These are phyloP conservation scores for Fonsecaea multimorphosa DNA, from an alignment of 2,329 filamentous ascomycete genomes.

Conservation along the genomic window DNA sequence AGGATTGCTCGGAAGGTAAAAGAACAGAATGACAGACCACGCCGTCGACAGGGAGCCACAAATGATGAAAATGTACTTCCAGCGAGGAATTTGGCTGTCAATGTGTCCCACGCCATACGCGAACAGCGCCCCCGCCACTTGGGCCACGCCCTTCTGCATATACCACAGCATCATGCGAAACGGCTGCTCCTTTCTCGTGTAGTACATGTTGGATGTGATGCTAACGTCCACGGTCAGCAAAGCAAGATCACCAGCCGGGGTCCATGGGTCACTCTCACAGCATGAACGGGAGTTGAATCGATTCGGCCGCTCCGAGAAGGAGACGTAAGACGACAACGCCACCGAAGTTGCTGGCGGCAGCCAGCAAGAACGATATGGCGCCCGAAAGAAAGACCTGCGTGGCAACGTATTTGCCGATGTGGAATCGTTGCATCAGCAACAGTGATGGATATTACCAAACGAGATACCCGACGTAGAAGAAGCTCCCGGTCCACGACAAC, in stretches of 20 bases:
- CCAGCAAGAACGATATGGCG: neutral
- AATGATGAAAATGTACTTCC: conserved; percentile 71
- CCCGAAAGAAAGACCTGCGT: neutral
- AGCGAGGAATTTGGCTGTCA: conserved; percentile 63
- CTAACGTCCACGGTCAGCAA: conserved; percentile 1
- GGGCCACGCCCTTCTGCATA: conserved; percentile 77
- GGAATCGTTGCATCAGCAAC: neutral
- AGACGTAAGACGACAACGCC: neutral
- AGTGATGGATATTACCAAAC: neutral
- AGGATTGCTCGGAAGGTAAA: conserved; percentile 71
- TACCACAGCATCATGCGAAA: conserved; percentile 73
- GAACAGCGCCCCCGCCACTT: conserved; percentile 73
- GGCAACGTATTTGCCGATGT: neutral
- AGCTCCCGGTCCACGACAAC: neutral
- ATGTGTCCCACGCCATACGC: conserved; percentile 64
- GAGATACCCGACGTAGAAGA: conserved; percentile 1
- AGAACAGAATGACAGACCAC: conserved; percentile 67
- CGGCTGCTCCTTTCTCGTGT: conserved; percentile 71
- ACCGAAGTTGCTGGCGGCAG: neutral
- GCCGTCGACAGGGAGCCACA: conserved; percentile 69
- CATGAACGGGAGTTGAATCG: neutral
- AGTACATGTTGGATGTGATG: conserved; percentile 60
- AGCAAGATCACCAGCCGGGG: neutral
- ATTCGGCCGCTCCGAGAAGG: neutral
- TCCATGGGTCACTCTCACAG: neutral